Evolutionary conservation across 768 basidiomycete species (phyloP).

Genomic region (Neoboletus magnificus): DNA sequence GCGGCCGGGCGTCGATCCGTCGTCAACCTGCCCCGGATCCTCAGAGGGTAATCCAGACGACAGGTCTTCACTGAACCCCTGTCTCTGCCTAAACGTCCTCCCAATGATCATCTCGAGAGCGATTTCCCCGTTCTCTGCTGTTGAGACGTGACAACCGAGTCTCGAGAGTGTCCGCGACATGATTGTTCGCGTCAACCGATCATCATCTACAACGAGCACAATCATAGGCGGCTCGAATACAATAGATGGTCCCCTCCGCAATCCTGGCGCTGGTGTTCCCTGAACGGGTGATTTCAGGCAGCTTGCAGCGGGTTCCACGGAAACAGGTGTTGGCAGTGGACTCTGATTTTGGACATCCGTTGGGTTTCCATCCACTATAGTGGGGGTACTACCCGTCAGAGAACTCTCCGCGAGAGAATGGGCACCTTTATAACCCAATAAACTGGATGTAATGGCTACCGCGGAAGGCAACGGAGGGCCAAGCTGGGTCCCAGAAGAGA

Average conservation of each 20-base stretch:
- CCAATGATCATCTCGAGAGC: conserved; percentile 72
- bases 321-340: background rate
- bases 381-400: background rate
- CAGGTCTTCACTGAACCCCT: background rate
- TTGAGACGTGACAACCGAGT: conserved; percentile 72
- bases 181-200: conserved; percentile 71
- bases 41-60: background rate
- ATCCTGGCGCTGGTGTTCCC: conserved; percentile 5
- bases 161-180: conserved; percentile 79
- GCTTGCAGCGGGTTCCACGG: conserved; percentile 7
- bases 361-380: conserved; percentile 3
- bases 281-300: conserved; percentile 13
- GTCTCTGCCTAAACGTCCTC: conserved; percentile 1
- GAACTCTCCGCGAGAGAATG: background rate
- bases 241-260: conserved; percentile 6
- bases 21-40: background rate
- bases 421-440: background rate
- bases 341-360: background rate
- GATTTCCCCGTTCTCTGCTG: conserved; percentile 80
- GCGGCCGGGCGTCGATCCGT: background rate
- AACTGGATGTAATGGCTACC: background rate
- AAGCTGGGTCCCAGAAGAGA: conserved; percentile 37
- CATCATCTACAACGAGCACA: conserved; percentile 83
- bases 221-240: conserved; percentile 51
- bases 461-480: conserved; percentile 18